Evolutionary conservation across 352 stramenopile genomes (phyloP), one percentile per base, ranked within the genome.

Genomic region (Peronospora farinosa): DNA sequence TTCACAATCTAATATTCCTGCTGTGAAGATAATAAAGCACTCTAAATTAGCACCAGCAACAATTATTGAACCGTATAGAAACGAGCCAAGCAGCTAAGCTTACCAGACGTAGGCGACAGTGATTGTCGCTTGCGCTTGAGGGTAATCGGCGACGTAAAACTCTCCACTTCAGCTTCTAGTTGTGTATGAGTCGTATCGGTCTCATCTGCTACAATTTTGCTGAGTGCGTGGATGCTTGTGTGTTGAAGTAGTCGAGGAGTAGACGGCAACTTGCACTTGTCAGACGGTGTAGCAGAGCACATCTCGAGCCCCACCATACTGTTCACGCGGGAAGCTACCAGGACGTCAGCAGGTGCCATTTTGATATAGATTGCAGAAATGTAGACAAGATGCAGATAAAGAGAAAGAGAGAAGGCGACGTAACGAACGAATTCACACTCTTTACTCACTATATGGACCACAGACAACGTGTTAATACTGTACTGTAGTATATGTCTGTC

Each of bases 81-180:
- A 63, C 47, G 5, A 32, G 28, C 31, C 31, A 15, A 37, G 13
- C 21, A 30, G 27, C n/a, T 15, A 27, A 31, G 31, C 67, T 53
- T 69, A 79, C 63, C 62, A 28, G 61, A 66, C 15, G 45, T 67
- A 39, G 71, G 58, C 25, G 74, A 69, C 48, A 62, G 81, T 38
- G 69, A 72, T 47, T 76, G 65, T 13, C 76, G 73, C 59, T 87
- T 87, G 47, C 76, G 76, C 65, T 84, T 85, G 27, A 69, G 51
- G 11, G 63, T 51, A 35, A 65, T 78, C 39, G 64, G 63, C 19
- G 69, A 72, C 31, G 41, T 19, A 4, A 48, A 19, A 15, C 47
- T 32, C 23, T n/a, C 39, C 31, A 40, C 25, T 40, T 21, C 46
- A n/a, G 38, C 19, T 19, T 61, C 32, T 28, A 46, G 27, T 37